Evolutionary conservation across 805 yeast genomes (phyloP).

Genomic region (Zygoascus tannicola): DNA sequence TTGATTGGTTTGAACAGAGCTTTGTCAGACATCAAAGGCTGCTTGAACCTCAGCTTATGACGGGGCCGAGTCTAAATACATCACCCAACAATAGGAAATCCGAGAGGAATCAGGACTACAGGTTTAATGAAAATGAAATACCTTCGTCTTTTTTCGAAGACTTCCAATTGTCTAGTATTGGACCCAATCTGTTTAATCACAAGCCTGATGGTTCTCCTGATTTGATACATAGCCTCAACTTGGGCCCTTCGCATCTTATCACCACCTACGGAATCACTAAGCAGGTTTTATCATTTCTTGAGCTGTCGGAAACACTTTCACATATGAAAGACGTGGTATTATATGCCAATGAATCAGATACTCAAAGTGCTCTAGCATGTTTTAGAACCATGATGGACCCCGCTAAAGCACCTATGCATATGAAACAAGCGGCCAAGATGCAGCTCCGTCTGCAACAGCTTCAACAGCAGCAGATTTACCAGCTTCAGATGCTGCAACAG

Average conservation of each 20-base stretch:
- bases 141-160: no score
- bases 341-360: conserved; percentile 33
- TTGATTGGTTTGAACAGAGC: conserved; percentile 65
- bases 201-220: no score
- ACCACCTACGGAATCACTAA: conserved; percentile 56
- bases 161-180: no score
- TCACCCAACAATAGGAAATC: no score
- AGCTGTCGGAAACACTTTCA: conserved; percentile 71
- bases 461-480: conserved; percentile 11
- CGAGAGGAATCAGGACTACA: no score
- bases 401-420: conserved; percentile 5
- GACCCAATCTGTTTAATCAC: no score
- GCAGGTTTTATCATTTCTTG: conserved; percentile 59
- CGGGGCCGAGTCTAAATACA: no score
- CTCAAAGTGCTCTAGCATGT: conserved; percentile 9
- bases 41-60: no score
- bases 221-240: no score
- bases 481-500: conserved; percentile 11
- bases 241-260: conserved; percentile 17
- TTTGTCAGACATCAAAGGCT: conserved; percentile 37
- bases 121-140: no score
- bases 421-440: conserved; percentile 8
- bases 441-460: conserved; percentile 5
- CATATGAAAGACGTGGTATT: conserved; percentile 57
- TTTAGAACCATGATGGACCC: conserved; percentile 23